phyloP scores from a whole-genome alignment of 441 rosid species.

The Brassica hybrid region DNA sequence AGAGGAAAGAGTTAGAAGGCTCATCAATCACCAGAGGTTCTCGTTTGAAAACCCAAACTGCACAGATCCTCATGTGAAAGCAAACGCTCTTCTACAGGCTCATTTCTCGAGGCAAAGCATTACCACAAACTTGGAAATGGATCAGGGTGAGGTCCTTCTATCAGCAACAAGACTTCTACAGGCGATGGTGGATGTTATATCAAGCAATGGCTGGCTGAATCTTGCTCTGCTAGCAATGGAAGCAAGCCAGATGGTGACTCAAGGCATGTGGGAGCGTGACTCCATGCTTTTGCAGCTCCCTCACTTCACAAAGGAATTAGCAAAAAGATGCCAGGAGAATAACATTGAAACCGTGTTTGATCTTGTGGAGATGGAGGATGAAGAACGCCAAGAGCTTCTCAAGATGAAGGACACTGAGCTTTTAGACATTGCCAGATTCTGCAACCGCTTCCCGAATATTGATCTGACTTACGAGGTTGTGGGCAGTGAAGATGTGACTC shows the following conservation, averaged over 20 bases:
- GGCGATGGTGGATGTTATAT: constrained; percentile 91
- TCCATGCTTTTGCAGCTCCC: constrained; percentile 97
- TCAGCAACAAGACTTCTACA: constrained; percentile 82
- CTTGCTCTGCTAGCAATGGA: constrained; percentile 97
- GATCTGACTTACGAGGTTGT: constrained; percentile 72
- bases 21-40: constrained; percentile 93
- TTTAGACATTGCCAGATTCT: constrained; percentile 79
- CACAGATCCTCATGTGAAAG: constrained; percentile 88
- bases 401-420: constrained; percentile 73
- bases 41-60: constrained; percentile 80
- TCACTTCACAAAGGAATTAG: constrained; percentile 81
- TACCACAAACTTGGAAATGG: constrained; percentile 73
- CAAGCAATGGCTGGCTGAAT: constrained; percentile 91
- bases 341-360: constrained; percentile 84
- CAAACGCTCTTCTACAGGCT: constrained; percentile 89
- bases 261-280: constrained; percentile 98
- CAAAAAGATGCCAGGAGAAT: constrained; percentile 87
- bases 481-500: constrained; percentile 48
- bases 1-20: constrained; percentile 77
- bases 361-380: constrained; percentile 92
- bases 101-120: constrained; percentile 85
- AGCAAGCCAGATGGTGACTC: constrained; percentile 97
- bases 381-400: constrained; percentile 77
- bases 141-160: constrained; percentile 86
- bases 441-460: constrained; percentile 84